Base-by-base conservation (phyloP, 345 rosid species). In the Rhizophora mangle region DNA sequence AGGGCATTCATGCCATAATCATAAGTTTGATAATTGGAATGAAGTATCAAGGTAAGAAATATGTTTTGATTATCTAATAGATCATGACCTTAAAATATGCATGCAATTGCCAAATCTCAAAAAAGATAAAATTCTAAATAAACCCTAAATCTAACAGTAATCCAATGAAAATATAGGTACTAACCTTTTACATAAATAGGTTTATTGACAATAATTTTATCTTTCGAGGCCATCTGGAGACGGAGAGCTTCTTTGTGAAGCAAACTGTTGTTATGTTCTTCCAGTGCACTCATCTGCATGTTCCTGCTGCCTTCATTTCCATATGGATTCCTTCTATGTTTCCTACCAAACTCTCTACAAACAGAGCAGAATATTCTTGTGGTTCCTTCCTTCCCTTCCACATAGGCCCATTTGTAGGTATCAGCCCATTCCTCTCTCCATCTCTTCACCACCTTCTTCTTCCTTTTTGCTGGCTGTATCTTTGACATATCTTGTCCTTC, bases 341-440 rank as follows among this genome's bases (percentile, higher is more conserved):
- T 95, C 69, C 99, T 85, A 70, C 97, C 99, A 80, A 88, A 95
- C 71, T 95, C 99, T 82, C 92, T 86, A 74, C 99, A 95, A 60
- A 95, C 86, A 61, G 99, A 92, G 72, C 99, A 95, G 78, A 95
- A 95, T 76, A 95, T 95, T 85, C 98, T 87, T 0, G 98, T 84
- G 2, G 98, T 95, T 79, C 98, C 98, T 70, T 95, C 99, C 80
- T 92, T 92, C 82, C 92, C 86, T 71, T 95, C 99, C 27, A 92
- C 98, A 78, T 87, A 92, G 18, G 99, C 99, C 99, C 99, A 95
- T 86, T 92, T 95, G 84, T 92, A 95, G 4, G 99, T 95, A 76
- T 92, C 99, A 62, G 99, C 98, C 99, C 99, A 95, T 82, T 95
- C 99, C 85, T 95, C 99, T 84, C 99, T 89, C 99, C 99, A 95